These are phyloP conservation scores for Erucastrum elatum DNA, from an alignment of 345 rosid species.

Conservation along the genomic window DNA sequence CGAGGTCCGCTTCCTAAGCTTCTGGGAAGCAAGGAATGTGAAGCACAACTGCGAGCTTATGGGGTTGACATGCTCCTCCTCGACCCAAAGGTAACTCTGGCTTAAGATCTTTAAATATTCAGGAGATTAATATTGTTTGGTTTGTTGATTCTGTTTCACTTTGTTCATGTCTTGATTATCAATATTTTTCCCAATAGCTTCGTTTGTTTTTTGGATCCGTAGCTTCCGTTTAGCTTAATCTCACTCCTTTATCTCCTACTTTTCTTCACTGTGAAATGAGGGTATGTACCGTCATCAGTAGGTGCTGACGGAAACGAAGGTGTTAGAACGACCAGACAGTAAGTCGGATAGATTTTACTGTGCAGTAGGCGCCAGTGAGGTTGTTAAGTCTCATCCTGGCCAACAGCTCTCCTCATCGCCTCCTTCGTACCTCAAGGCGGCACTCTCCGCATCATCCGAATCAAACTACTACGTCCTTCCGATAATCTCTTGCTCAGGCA, in stretches of 20 bases:
- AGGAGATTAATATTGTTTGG: not conserved
- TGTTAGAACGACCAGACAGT: constrained; percentile 33
- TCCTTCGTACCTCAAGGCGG: constrained; percentile 39
- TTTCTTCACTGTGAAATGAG: constrained; percentile 36
- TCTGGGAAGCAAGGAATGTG: not conserved
- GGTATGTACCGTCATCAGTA: constrained; percentile 30
- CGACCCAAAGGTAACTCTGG: not conserved
- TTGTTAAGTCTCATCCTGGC: constrained; percentile 31
- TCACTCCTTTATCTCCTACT: constrained; percentile 22
- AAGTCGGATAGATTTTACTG: too few relatives aligned
- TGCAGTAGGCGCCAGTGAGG: constrained; percentile 30
- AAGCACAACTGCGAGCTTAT: not conserved
- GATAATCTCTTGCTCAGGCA: constrained; percentile 38
- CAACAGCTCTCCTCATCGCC: constrained; percentile 38
- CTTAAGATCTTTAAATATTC: not conserved
- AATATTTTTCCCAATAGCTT: too few relatives aligned
- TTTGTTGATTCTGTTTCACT: not conserved
- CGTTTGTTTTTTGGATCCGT: too few relatives aligned
- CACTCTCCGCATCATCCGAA: constrained; percentile 37
- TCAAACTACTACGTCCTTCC: constrained; percentile 38
- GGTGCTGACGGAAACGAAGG: constrained; percentile 36
- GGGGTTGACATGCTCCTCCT: not conserved
- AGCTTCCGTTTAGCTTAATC: too few relatives aligned
- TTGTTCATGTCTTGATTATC: too few relatives aligned
- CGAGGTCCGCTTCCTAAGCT: not conserved